phyloP scores from a whole-genome alignment of 257 asterid species.

The Lantana camara region DNA sequence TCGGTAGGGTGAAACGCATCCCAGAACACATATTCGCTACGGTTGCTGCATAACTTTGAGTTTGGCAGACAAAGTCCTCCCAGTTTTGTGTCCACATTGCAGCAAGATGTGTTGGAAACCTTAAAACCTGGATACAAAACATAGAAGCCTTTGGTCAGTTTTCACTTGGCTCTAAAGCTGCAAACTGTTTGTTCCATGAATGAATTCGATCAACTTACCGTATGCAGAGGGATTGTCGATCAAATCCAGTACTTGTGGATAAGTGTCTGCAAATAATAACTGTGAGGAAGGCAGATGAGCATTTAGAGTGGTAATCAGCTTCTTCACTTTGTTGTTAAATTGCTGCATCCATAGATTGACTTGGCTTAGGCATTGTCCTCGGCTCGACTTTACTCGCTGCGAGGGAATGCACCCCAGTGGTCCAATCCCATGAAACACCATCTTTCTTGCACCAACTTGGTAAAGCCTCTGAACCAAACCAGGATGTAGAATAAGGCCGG shows the following conservation, averaged over 20 bases:
- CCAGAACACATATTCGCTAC: slow-evolving; percentile 74
- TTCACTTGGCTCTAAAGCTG: background rate
- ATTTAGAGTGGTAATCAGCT: slow-evolving; percentile 41
- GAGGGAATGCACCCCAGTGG: slow-evolving; percentile 90
- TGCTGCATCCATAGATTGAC: slow-evolving; percentile 65
- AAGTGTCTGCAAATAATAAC: slow-evolving; percentile 64
- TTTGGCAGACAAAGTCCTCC: slow-evolving; percentile 80
- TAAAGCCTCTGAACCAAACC: slow-evolving; percentile 47
- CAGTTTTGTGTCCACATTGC: slow-evolving; percentile 64
- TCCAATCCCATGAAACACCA: slow-evolving; percentile 69
- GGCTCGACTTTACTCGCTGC: slow-evolving; percentile 59
- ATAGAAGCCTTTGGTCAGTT: no score
- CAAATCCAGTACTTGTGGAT: slow-evolving; percentile 52
- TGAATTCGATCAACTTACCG: slow-evolving; percentile 49
- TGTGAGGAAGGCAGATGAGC: slow-evolving; percentile 62
- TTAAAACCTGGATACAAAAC: slow-evolving; percentile 52
- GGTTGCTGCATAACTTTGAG: slow-evolving; percentile 55
- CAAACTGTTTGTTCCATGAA: no score
- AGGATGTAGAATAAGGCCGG: no score
- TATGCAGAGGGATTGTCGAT: slow-evolving; percentile 64
- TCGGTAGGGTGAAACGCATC: slow-evolving; percentile 89
- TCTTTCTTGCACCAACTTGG: slow-evolving; percentile 73
- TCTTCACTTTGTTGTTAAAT: slow-evolving; percentile 62
- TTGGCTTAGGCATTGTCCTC: slow-evolving; percentile 61
- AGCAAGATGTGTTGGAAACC: slow-evolving; percentile 77